Base-by-base conservation (phyloP, 768 basidiomycete genomes). In the Calocybe gangraenosa region DNA sequence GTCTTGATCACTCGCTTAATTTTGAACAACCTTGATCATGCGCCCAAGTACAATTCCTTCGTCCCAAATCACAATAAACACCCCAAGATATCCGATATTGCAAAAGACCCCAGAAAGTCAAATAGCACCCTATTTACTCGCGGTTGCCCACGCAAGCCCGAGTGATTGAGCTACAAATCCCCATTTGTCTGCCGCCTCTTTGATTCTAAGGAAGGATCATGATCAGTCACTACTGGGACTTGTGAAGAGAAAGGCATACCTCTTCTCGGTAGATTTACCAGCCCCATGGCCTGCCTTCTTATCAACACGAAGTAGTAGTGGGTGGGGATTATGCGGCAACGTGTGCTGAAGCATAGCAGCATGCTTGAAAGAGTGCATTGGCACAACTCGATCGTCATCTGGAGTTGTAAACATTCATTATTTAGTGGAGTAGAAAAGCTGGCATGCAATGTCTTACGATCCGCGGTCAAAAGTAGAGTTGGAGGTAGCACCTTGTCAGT, bases 381-480 rank as follows among this genome's bases (percentile, higher is more conserved):
- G 87, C 3, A 91, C 87, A n/a, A 92, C 89, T 25, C 89, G 82
- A 55, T 89, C 87, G 53, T 91, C 89, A 50, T 88, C 87, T 88
- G 23, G n/a, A n/a, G n/a, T n/a, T n/a, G n/a, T n/a, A n/a, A 7
- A 42, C 5, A 28, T 28, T 28, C 11, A 28, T 28, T 6, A 6
- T 9, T 36, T 20, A 33, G 14, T 15, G 32, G 8, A 15, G 47
- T 3, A 52, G 40, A 20, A 5, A 40, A 37, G 7, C 21, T n/a
- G 19, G 15, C 8, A 10, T 25, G 7, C 6, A 33, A 14, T 20
- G 11, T 14, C 85, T 51, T 60, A 90, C 85, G 86, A 60, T 87
- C 87, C 14, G 84, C 87, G n/a, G 87, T 89, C 58, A 85, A 65
- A n/a, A 92, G 69, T 47, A 92, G 58, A n/a, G 72, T 69, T 0